These are phyloP conservation scores for Ceratobasidium sp. DNA, from an alignment of 1,284 basidiomycete genomes.

Conservation along the genomic window DNA sequence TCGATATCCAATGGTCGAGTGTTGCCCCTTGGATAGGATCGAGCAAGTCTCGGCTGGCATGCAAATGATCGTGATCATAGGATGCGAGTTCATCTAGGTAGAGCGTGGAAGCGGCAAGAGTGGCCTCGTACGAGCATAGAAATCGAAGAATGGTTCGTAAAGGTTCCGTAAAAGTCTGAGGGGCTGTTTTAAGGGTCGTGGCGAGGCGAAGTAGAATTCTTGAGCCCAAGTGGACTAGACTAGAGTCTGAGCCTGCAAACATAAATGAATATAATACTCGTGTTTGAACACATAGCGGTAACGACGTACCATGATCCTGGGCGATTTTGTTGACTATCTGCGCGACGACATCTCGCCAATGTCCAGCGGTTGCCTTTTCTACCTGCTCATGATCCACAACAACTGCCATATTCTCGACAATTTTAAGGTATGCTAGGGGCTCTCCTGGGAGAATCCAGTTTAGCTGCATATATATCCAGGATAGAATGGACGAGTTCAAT, in stretches of 20 bases:
- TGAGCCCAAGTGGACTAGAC: neutral
- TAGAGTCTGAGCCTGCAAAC: constrained; percentile 5
- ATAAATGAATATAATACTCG: neutral
- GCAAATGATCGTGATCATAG: neutral
- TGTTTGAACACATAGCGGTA: neutral
- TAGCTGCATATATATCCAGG: constrained; percentile 85
- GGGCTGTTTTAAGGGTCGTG: neutral
- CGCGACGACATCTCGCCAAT: constrained; percentile 48
- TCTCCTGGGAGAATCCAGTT: constrained; percentile 61
- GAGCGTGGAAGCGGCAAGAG: neutral
- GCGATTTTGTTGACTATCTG: constrained; percentile 10
- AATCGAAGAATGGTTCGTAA: neutral
- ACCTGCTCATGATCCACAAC: constrained; percentile 49
- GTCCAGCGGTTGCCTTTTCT: constrained; percentile 43
- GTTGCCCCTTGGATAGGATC: constrained; percentile 23
- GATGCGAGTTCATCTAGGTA: neutral
- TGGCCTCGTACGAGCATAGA: neutral
- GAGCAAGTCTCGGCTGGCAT: constrained; percentile 27
- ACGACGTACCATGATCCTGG: constrained; percentile 14
- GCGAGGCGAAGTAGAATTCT: constrained; percentile 25
- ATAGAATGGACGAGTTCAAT: constrained; percentile 74
- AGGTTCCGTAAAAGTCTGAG: constrained; percentile 1
- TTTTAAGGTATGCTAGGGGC: constrained; percentile 71
- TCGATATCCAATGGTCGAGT: constrained; percentile 4
- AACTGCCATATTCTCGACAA: constrained; percentile 76